Percentiles rank a stretch among this genome's conserved stretches.
Evolutionary conservation across 352 stramenopile species (phyloP).

Genomic region (Aphanomyces astaci): DNA sequence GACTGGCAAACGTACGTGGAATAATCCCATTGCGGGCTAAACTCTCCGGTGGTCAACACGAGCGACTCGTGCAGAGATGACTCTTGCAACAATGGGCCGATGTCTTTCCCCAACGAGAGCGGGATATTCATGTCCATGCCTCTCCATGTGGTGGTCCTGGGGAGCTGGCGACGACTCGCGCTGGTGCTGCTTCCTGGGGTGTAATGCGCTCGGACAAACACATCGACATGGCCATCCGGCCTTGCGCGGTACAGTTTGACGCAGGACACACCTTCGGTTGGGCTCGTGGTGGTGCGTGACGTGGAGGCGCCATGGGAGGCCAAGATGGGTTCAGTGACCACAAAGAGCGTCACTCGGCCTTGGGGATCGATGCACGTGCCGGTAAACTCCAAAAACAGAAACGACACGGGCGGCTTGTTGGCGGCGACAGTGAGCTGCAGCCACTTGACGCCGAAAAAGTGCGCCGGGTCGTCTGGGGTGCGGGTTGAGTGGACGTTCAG

Average conservation of each 20-base stretch:
- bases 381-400: background rate
- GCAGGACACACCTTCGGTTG: background rate
- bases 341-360: background rate
- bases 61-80: background rate
- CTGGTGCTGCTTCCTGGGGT: background rate
- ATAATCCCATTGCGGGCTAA: background rate
- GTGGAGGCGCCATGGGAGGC: background rate
- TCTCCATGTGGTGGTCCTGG: background rate
- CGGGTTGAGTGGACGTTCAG: slow-evolving; percentile 3
- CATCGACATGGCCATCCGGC: background rate
- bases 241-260: slow-evolving; percentile 14
- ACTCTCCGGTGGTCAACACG: slow-evolving; percentile 1
- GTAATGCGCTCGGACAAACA: background rate
- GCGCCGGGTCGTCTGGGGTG: background rate
- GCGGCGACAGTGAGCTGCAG: background rate
- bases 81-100: background rate
- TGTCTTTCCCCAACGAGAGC: background rate
- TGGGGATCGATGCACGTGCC: background rate
- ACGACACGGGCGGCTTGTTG: background rate
- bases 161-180: too few relatives aligned
- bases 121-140: slow-evolving; percentile 8
- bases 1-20: slow-evolving; percentile 9
- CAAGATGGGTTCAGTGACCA: slow-evolving; percentile 3
- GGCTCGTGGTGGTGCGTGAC: background rate
- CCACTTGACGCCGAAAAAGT: slow-evolving; percentile 11